phyloP scores from a whole-genome alignment of 148 eudicot genomes.

The Linanthus parryae region DNA sequence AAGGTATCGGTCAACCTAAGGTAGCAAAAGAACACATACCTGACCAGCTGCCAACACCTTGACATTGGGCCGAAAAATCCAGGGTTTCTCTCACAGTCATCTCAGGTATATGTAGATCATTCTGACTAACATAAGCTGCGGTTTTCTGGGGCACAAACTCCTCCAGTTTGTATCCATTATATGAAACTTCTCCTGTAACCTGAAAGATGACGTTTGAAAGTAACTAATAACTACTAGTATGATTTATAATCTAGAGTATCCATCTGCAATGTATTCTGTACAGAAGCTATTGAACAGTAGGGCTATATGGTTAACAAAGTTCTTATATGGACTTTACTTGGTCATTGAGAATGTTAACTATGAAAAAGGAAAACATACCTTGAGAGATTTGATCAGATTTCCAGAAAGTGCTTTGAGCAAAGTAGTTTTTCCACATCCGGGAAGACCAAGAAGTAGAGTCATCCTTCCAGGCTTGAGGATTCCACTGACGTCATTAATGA shows the following conservation, averaged over 20 bases:
- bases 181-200: neutral
- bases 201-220: neutral
- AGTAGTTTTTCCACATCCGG: slow-evolving; percentile 69
- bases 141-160: neutral
- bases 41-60: slow-evolving; percentile 61
- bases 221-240: too few species aligned
- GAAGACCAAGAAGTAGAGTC: slow-evolving; percentile 69
- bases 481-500: slow-evolving; percentile 56
- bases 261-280: too few species aligned
- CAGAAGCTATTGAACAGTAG: too few species aligned
- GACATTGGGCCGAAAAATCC: neutral
- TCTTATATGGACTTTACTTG: too few species aligned
- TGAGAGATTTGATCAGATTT: slow-evolving; percentile 45
- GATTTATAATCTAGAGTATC: too few species aligned
- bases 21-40: too few species aligned
- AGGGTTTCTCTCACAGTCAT: neutral
- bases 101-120: neutral
- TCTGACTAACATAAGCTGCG: too few species aligned
- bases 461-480: slow-evolving; percentile 74
- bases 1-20: too few species aligned
- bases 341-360: too few species aligned
- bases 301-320: too few species aligned
- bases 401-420: slow-evolving; percentile 65
- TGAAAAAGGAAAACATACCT: slow-evolving; percentile 21
- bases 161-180: neutral